Evolutionary conservation across 2,329 filamentous ascomycete genomes (phyloP).

Genomic region (Neophaeococcomyces mojaviensis): DNA sequence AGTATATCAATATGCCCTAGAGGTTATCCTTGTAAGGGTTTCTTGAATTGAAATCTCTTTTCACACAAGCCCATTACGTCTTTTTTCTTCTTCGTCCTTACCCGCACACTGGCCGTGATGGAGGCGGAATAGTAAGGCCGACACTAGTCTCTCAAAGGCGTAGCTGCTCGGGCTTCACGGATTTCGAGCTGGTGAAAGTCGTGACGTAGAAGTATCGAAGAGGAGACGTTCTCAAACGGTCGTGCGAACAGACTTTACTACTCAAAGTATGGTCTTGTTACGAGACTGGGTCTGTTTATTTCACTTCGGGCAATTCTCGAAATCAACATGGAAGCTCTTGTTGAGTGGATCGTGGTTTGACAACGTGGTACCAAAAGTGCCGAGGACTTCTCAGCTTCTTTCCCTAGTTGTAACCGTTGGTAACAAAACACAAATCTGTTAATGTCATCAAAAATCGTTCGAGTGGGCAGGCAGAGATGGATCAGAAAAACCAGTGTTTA

Average conservation of each 20-base stretch:
- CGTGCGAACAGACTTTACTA: not conserved
- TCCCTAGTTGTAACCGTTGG: too few relatives aligned
- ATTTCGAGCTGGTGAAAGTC: not conserved
- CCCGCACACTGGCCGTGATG: not conserved
- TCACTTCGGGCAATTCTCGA: too few relatives aligned
- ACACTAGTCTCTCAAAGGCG: not conserved
- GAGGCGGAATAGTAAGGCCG: slow-evolving; percentile 2
- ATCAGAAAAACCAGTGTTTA: too few relatives aligned
- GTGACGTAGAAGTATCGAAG: slow-evolving; percentile 1
- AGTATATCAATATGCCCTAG: not conserved
- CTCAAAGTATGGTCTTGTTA: not conserved
- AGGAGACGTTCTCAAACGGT: not conserved
- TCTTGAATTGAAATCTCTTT: not conserved
- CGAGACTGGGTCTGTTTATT: too few relatives aligned
- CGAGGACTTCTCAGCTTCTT: too few relatives aligned
- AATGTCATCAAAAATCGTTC: too few relatives aligned
- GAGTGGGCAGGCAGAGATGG: too few relatives aligned
- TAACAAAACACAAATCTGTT: too few relatives aligned
- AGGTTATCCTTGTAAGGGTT: not conserved
- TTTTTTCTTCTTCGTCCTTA: not conserved
- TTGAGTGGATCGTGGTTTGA: too few relatives aligned
- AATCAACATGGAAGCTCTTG: too few relatives aligned
- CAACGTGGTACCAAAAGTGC: too few relatives aligned
- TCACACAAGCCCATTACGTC: not conserved
- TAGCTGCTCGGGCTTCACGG: slow-evolving; percentile 1